Base-by-base conservation (phyloP, 345 rosid genomes). In the Trapa bicornis region DNA sequence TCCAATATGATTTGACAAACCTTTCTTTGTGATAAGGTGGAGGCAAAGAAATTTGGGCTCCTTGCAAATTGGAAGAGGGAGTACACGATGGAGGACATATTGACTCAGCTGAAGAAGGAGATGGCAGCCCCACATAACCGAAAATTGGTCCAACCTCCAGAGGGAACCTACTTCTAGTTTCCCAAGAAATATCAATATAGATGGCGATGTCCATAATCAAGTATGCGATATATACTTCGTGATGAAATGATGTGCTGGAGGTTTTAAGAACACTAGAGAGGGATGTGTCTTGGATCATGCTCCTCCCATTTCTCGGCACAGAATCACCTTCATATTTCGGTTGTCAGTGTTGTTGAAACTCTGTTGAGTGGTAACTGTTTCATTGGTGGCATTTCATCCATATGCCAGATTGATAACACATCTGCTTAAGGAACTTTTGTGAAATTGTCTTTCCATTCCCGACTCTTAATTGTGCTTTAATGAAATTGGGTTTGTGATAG, bases 81-180 rank as follows among this genome's bases (percentile, higher is more conserved):
- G 66, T 72, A 67, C 65, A 86, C 89, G 48, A 84, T 88, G 91
- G 95, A 88, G 80, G 89, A 88, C 68, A 77, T 84, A 73, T 72
- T 88, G 76, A 77, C 81, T 56, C 87, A 81, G 61, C 69, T 88
- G 81, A 88, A 88, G 85, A 88, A 88, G 80, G 95, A 88, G 69
- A 88, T 88, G 95, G 71, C 70, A 77, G 80, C 89, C 58, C 85
- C 91, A 11, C 95, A 88, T 64, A 88, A 86, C 71, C 82, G 91
- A 74, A 88, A 80, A 81, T 86, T 88, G 32, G 74, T 81, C 62
- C 95, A 88, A 71, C 95, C 95, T 71, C 89, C 95, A 45, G 95
- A 88, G 81, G 91, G 95, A 84, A 45, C 48, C 75, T 66, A 64
- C 67, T 64, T 64, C 1, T 41, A 41, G 43, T 22, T 15, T 9